Base-by-base conservation (phyloP, 257 asterid genomes). In the Nicotiana otophora region DNA sequence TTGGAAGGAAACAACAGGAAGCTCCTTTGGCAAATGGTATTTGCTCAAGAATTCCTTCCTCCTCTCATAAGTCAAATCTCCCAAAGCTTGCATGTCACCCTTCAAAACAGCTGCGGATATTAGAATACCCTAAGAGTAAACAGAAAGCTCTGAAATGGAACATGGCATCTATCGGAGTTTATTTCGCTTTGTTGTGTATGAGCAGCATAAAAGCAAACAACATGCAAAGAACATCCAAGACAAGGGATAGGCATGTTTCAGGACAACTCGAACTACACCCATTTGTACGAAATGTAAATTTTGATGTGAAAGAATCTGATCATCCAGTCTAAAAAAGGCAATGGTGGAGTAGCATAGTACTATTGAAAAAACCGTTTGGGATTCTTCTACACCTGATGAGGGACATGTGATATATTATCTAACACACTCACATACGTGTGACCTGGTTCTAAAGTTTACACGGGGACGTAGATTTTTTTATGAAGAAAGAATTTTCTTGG, bases 21-120 rank as follows among this genome's bases (percentile, higher is more conserved):
- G 98, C 86, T 94, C 98, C 65, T 54, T 81, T 2, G 99, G 99
- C 65, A 96, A 83, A 39, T 78, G 92, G 86, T 92, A 89, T 84
- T 90, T 88, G 84, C 88, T 85, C 87, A 96, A 81, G 93, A 96
- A 96, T 65, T 87, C 94, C 86, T 90, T 96, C 84, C 98, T 88
- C 88, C 81, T 96, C 83, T 96, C 94, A 23, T 96, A 94, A 6
- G 98, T 96, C 64, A 96, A 80, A 85, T 96, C 99, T 89, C 94
- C 98, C 77, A 96, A 90, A 39, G 99, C 97, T 84, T 92, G 98
- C 93, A 96, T 86, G 86, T 96, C 99, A 54, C 99, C 99, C 98
- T 96, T 75, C 85, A 87, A 15, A 84, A 87, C 58, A 90, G 68
- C 63, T 36, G 83, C 34, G 51, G 46, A 39, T 10, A 82, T 88